Base-by-base conservation (phyloP, 2,329 filamentous ascomycete species). In the Epichloe gansuensis region DNA sequence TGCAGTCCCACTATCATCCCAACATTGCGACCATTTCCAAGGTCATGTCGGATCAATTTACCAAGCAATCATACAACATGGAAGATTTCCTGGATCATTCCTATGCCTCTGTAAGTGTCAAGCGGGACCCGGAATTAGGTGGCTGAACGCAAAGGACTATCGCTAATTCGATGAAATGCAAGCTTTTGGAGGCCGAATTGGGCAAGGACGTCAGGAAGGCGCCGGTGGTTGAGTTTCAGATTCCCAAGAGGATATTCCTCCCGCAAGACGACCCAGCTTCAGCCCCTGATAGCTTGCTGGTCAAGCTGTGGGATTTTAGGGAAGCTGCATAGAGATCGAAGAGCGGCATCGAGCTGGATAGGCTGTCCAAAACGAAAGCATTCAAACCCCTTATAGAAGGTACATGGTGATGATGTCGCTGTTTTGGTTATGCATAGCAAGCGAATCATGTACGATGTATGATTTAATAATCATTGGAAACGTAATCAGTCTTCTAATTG, bases 41-140 rank as follows among this genome's bases (percentile, higher is more conserved):
- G 68, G 95, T 98, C 57, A 82, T 98, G 53, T 87, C 87, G 2
- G 89, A 97, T 69, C 93, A 97, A 66, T 98, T 97, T 66, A 98
- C 93, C 2, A 98, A 98, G 71, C 84, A 89, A 59, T 78, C 85
- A 3, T 98, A 97, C 68, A 93, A 89, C 60, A 71, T 96, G n/a
- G 93, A 98, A 64, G 93, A 98, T 64, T 98, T 98, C 68, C 71
- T 97, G 47, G 93, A 98, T 64, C 89, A 97, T 66, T 91, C 88
- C 0, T 98, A 97, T 68, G 80, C 75, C 61, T 87, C 81, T 64
- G 84, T 85, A 77, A 76, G 79, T 77, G n/a, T 31, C 36, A 31
- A 27, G 9, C 6, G 21, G 34, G 21, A 9, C 1, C 4, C 17
- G 13, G 13, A 17, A 38, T 38, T 5, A 23, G 12, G 13, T 13